Percentiles rank a stretch among this genome's conserved stretches.
These are phyloP conservation scores for Pezicula carpinea DNA, from an alignment of 2,329 filamentous ascomycete genomes.

Conservation along the genomic window DNA sequence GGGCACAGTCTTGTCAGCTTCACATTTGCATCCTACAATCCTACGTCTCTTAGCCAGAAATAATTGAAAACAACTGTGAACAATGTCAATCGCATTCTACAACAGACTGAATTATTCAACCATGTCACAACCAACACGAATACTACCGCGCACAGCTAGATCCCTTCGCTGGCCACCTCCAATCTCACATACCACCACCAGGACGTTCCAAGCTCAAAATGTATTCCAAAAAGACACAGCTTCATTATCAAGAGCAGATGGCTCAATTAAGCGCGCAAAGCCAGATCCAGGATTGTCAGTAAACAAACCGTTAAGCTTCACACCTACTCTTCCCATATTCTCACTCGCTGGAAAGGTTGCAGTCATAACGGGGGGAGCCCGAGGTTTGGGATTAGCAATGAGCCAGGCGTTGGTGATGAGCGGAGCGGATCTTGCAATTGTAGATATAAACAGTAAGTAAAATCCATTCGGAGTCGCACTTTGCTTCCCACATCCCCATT, in stretches of 20 bases:
- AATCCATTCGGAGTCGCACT: not conserved
- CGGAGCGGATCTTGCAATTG: slow-evolving; percentile 81
- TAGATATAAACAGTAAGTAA: slow-evolving; percentile 78
- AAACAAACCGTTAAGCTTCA: slow-evolving; percentile 68
- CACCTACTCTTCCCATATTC: slow-evolving; percentile 79
- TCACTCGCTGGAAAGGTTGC: slow-evolving; percentile 76
- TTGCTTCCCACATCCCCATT: not conserved
- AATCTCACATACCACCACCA: not conserved
- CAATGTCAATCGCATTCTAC: not conserved
- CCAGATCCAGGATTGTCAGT: slow-evolving; percentile 53
- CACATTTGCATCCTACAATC: not conserved
- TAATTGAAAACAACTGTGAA: not conserved
- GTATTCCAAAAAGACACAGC: not conserved
- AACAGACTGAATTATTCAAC: not conserved
- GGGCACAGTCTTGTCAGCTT: not conserved
- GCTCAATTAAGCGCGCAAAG: not conserved
- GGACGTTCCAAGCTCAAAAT: not conserved
- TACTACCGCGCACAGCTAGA: not conserved
- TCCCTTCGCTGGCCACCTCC: not conserved
- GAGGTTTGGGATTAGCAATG: slow-evolving; percentile 84
- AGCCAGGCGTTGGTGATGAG: slow-evolving; percentile 81
- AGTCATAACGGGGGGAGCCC: slow-evolving; percentile 80
- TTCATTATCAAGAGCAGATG: not conserved
- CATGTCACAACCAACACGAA: not conserved
- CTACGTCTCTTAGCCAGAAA: too few relatives aligned